Percentiles rank a stretch among this genome's conserved stretches.
phyloP scores from a whole-genome alignment of 1,284 basidiomycete species.

The Cryptococcus neoformans region DNA sequence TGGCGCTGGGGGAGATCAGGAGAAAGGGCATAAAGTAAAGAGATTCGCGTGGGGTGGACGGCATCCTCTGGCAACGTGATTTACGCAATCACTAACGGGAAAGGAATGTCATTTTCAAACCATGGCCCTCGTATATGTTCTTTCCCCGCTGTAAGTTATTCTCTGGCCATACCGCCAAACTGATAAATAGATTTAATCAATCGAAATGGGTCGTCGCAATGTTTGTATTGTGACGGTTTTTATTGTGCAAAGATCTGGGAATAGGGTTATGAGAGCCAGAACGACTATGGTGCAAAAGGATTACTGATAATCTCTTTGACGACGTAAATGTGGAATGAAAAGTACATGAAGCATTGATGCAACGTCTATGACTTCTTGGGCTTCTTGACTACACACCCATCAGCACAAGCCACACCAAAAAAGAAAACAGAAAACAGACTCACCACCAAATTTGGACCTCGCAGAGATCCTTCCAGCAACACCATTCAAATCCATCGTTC shows the following conservation, averaged over 20 bases:
- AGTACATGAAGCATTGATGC: no score
- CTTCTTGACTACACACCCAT: constrained; percentile 66
- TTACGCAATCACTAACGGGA: background rate
- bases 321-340: no score
- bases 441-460: constrained; percentile 93
- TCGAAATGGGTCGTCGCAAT: background rate
- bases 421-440: constrained; percentile 36
- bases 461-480: constrained; percentile 79
- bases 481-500: constrained; percentile 85
- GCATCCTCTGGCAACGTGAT: constrained; percentile 2
- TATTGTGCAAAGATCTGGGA: no score
- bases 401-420: background rate
- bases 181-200: no score
- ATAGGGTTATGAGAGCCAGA: no score
- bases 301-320: no score
- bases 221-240: background rate
- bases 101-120: background rate
- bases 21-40: constrained; percentile 27
- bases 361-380: constrained; percentile 55
- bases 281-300: no score
- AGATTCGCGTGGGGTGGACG: constrained; percentile 18
- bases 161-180: no score
- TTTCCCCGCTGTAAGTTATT: no score
- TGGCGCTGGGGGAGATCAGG: constrained; percentile 20
- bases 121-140: no score